phyloP scores from a whole-genome alignment of 2,329 filamentous ascomycete species.

The Cordyceps pruinosa region DNA sequence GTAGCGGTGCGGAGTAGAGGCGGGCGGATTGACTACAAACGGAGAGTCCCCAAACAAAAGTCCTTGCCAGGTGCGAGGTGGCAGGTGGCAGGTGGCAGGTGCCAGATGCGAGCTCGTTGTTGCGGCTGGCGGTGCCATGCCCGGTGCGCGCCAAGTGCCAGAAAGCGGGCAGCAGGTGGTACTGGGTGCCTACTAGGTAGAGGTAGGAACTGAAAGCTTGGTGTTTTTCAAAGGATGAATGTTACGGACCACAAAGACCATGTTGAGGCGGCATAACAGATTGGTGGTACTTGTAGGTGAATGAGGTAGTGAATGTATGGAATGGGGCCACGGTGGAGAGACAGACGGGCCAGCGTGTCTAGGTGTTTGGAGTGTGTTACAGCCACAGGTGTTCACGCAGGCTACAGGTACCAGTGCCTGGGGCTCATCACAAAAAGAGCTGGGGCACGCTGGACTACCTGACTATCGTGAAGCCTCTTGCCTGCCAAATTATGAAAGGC shows the following conservation, averaged over 20 bases:
- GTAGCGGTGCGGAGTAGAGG: background rate
- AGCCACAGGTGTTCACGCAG: background rate
- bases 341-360: background rate
- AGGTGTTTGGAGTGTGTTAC: background rate
- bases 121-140: too few relatives aligned
- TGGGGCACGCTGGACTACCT: constrained; percentile 11
- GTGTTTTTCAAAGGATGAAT: too few relatives aligned
- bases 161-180: background rate
- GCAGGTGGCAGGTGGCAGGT: background rate
- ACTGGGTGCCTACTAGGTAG: background rate
- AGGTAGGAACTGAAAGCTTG: too few relatives aligned
- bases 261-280: too few relatives aligned
- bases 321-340: too few relatives aligned
- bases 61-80: background rate
- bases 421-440: background rate
- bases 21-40: constrained; percentile 1
- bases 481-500: too few relatives aligned
- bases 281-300: too few relatives aligned
- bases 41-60: background rate
- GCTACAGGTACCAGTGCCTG: background rate
- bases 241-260: too few relatives aligned
- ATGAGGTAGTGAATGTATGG: too few relatives aligned
- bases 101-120: background rate
- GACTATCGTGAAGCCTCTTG: constrained; percentile 6
- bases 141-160: background rate